Evolutionary conservation across 768 basidiomycete species (phyloP), one percentile per base, ranked within the genome.

Genomic region (Leccinum incarnatum): DNA sequence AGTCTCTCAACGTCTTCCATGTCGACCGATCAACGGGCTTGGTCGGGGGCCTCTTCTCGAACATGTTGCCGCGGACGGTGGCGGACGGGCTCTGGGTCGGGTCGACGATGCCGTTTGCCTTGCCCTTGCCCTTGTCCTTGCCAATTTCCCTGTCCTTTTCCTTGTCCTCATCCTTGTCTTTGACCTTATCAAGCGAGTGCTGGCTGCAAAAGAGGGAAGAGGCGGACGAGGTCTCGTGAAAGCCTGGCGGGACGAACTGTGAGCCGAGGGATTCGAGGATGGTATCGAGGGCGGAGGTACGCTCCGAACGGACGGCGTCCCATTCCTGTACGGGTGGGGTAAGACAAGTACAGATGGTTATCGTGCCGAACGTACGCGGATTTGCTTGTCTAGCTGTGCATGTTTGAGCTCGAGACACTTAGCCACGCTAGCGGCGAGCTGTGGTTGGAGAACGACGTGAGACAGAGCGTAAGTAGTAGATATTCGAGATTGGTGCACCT

Each of bases 1-100:
- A 93, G 68, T 93, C 91, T 34, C 92, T 82, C 34, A 93, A 68
- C 0, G 88, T 89, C 78, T 91, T 93, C 91, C 91, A 93, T 32
- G 76, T 78, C 42, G 76, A 78, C 57, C 84, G 77, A 63, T 87
- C 85, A 25, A 65, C 67, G 56, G 64, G 59, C 30, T 62, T 64
- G 3, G 56, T 63, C 5, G 61, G 52, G 11, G 54, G 61, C 30
- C 69, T 67, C 54, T 51, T 62, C 23, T 66, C 64, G 25, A 67
- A 60, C 5, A 50, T 30, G 61, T 64, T 61, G 48, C 55, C 70
- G 5, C 71, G 64, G 10, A 74, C 69, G 9, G 73, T 73, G 5
- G 71, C 73, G 12, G 72, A 66, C 55, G 62, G 74, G 56, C 65
- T 74, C 61, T 65, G 62, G 10, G 57, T 62, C 56, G 40, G 82